Evolutionary conservation across 2,329 filamentous ascomycete genomes (phyloP).

Genomic region (Lasiodiplodia hormozganensis): DNA sequence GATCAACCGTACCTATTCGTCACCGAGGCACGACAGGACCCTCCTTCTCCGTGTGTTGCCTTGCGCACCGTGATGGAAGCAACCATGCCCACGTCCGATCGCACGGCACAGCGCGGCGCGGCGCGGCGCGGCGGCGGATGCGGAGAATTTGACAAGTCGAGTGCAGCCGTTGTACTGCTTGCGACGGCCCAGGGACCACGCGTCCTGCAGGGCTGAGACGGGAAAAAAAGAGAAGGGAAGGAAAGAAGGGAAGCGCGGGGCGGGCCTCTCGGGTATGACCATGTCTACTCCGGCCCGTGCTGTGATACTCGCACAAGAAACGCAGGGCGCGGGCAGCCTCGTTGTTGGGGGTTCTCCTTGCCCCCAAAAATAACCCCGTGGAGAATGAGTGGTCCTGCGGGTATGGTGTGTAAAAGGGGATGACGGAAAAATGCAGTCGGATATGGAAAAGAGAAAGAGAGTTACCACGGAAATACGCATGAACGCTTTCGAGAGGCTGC

Average conservation of each 20-base stretch:
- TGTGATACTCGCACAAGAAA: conserved; percentile 18
- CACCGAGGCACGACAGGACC: not conserved
- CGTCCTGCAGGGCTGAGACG: not conserved
- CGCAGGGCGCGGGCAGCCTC: not conserved
- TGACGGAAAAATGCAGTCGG: not conserved
- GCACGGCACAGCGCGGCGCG: not conserved
- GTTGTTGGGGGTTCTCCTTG: not conserved
- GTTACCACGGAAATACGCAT: not conserved
- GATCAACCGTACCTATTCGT: not conserved
- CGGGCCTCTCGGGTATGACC: conserved; percentile 3
- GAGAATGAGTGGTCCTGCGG: not conserved
- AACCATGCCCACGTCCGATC: not conserved
- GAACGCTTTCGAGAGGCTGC: not conserved
- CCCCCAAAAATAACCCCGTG: not conserved
- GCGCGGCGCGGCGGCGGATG: not conserved
- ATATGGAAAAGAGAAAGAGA: not conserved
- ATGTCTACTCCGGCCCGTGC: not conserved
- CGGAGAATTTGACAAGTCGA: not conserved
- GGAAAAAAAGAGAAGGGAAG: not conserved
- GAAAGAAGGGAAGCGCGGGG: not conserved
- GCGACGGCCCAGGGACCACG: not conserved
- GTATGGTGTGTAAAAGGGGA: not conserved
- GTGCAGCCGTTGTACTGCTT: not conserved
- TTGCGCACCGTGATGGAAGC: not conserved
- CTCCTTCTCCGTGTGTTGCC: not conserved